phyloP scores from a whole-genome alignment of 805 yeast species.

The Pichia rugopelliculosa region DNA sequence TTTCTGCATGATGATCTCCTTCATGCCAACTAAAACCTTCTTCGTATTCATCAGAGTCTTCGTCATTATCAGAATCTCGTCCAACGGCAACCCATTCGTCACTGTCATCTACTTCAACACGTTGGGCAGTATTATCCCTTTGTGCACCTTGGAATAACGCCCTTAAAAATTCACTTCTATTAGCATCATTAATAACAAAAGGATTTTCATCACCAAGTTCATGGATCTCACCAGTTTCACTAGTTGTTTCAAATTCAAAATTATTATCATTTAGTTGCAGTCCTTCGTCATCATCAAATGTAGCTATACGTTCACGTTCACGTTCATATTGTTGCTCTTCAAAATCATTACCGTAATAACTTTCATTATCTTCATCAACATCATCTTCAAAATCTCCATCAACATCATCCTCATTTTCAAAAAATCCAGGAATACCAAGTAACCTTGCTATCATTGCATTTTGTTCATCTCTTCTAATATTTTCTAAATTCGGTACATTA shows the following conservation, averaged over 20 bases:
- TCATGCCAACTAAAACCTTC: too few relatives aligned
- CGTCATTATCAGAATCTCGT: neutral
- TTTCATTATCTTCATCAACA: constrained; percentile 1
- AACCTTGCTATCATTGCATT: neutral
- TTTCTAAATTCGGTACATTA: neutral
- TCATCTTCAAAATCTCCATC: neutral
- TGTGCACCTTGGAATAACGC: neutral
- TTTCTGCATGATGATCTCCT: neutral
- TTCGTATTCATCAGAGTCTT: neutral
- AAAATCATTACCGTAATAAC: neutral
- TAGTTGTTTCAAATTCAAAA: neutral
- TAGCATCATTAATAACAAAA: neutral
- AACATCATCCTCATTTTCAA: neutral
- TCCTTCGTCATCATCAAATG: neutral
- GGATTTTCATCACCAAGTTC: neutral
- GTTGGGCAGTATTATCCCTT: too few relatives aligned
- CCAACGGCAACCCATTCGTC: too few relatives aligned
- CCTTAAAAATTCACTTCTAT: neutral
- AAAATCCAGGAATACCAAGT: neutral
- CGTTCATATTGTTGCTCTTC: neutral
- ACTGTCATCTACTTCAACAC: too few relatives aligned
- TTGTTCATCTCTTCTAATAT: constrained; percentile 6
- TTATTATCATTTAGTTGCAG: neutral
- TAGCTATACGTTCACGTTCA: neutral
- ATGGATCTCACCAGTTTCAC: neutral